A percentile compares a stretch with the other conserved stretches of the same genome.
phyloP scores from a whole-genome alignment of 768 basidiomycete species.

The Xerocomellus amylosporus region DNA sequence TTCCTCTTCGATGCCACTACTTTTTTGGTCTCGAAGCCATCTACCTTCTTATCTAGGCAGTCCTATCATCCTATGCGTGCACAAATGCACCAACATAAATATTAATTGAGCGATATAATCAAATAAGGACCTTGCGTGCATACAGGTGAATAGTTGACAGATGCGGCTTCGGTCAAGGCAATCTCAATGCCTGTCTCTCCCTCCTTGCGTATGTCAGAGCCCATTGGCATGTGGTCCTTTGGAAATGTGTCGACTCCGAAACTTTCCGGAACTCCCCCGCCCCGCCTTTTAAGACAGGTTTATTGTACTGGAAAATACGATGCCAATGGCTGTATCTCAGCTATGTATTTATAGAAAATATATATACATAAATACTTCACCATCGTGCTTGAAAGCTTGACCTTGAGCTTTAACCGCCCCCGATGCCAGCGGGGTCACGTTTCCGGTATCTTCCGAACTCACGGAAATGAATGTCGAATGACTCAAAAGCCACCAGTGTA shows the following conservation, averaged over 20 bases:
- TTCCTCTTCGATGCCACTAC: neutral
- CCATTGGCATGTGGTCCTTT: constrained; percentile 2
- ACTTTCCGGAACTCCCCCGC: neutral
- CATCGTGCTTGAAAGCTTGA: too few species aligned
- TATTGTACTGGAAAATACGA: too few species aligned
- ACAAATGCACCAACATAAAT: too few species aligned
- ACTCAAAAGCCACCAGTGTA: neutral
- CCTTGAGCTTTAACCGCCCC: neutral
- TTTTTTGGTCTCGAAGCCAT: neutral
- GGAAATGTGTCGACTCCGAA: neutral
- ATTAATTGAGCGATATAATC: too few species aligned
- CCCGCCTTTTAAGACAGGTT: too few species aligned
- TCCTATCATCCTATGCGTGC: too few species aligned
- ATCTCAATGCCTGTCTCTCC: too few species aligned
- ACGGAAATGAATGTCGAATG: constrained; percentile 3
- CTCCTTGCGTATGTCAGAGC: neutral
- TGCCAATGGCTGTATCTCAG: too few species aligned
- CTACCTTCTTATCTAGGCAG: neutral
- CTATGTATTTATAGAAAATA: neutral
- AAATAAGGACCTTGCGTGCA: too few species aligned
- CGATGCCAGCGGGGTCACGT: neutral
- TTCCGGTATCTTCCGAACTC: neutral
- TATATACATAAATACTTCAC: too few species aligned
- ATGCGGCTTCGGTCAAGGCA: too few species aligned
- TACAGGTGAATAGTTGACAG: too few species aligned